These are phyloP conservation scores for Cytauxzoon felis DNA, from an alignment of 169 alveolate genomes.

Conservation along the genomic window DNA sequence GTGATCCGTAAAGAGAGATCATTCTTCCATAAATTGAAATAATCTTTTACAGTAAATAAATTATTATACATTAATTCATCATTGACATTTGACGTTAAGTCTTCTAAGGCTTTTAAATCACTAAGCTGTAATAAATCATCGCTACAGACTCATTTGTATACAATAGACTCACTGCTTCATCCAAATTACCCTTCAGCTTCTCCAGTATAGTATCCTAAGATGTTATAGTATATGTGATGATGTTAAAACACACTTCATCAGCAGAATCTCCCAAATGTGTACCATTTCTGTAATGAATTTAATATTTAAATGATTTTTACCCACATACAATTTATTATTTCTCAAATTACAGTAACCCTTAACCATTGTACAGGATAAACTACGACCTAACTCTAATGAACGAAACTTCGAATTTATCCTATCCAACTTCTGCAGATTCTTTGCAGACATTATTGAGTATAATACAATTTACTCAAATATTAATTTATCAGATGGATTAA, in stretches of 20 bases:
- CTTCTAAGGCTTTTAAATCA: background rate
- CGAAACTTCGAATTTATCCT: constrained; percentile 2
- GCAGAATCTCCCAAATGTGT: background rate
- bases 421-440: background rate
- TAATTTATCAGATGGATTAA: background rate
- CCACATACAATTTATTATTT: too few relatives aligned
- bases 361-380: constrained; percentile 30
- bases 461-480: background rate
- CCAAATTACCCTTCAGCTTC: constrained; percentile 12
- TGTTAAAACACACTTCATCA: background rate
- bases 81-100: background rate
- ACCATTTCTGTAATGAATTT: background rate
- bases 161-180: constrained; percentile 40
- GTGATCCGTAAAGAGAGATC: constrained; percentile 53
- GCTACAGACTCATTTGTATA: background rate
- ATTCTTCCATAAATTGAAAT: constrained; percentile 14
- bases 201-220: background rate
- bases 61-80: background rate
- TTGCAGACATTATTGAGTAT: background rate
- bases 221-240: background rate
- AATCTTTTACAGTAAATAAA: constrained; percentile 6
- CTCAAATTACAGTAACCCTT: constrained; percentile 14
- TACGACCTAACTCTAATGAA: constrained; percentile 35
- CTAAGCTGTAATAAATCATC: constrained; percentile 7
- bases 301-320: too few relatives aligned